Base-by-base conservation (phyloP, 2,329 filamentous ascomycete genomes). In the Aspergillus ibericus region DNA sequence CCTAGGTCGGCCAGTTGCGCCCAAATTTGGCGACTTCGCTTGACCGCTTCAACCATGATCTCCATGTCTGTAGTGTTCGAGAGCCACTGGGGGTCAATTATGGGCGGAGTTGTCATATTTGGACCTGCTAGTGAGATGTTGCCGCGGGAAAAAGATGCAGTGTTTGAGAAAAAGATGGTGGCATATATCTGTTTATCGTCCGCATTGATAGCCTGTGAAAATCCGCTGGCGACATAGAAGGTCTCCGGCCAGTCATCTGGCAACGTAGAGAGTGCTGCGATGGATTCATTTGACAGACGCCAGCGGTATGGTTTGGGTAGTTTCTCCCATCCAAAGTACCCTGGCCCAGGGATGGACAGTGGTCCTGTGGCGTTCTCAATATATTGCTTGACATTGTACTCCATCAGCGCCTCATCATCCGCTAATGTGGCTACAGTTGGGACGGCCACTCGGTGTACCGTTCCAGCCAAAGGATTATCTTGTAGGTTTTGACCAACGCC, bases 1-100 rank as follows among this genome's bases (percentile, higher is more conserved):
- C 63, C 48, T 8, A 60, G 55, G 50, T 73, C 62, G 7, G 53
- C 71, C 5, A 59, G 29, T 15, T 62, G 66, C 5, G 59, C 42
- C 53, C 66, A 76, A 0, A 74, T 65, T 20, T 78, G 59, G 0
- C 81, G 76, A 0, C 74, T 63, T 1, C 81, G 75, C 54, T 76
- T 78, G 60, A 77, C 78, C 0, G 68, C 68, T 0, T 74, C 73
- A 10, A 83, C 61, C 4, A 74, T 76, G 1, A 82, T 66, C 10
- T 80, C 75, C 34, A 72, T 59, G 38, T 83, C 81, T 0, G 72
- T 63, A 2, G 62, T 25, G 44, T 64, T 52, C 6, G 47, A 36
- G 12, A 61, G 38, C 55, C 58, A 65, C 15, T 62, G 62, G 9
- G 62, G 63, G 16, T 64, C 60, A 13, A 65, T 56, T 20, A 58